These are phyloP conservation scores for Diplodia corticola DNA, from an alignment of 2,329 filamentous ascomycete species.

Conservation along the genomic window DNA sequence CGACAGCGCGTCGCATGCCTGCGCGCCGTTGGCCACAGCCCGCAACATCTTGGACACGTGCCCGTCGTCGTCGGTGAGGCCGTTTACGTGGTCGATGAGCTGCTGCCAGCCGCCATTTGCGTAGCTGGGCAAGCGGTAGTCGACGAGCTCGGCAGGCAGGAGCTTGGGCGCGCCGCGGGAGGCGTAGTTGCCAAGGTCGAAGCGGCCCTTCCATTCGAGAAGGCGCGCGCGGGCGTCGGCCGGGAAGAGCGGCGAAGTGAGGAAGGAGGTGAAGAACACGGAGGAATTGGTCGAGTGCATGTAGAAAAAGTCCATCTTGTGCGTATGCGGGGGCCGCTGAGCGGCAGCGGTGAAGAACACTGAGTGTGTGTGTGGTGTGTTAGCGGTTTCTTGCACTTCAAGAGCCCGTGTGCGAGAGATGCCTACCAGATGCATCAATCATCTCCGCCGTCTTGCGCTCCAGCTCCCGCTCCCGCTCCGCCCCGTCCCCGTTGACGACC, in stretches of 20 bases:
- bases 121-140: not conserved
- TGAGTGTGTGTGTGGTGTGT: constrained; percentile 21
- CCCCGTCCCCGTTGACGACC: constrained; percentile 43
- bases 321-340: constrained; percentile 61
- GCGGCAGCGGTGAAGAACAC: constrained; percentile 63
- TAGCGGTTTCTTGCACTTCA: not conserved
- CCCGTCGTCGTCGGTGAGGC: constrained; percentile 66
- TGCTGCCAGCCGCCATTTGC: constrained; percentile 44
- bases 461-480: constrained; percentile 56
- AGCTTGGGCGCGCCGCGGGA: constrained; percentile 66
- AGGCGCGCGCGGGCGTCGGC: constrained; percentile 64
- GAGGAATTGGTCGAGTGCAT: constrained; percentile 77
- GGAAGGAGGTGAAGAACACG: constrained; percentile 70
- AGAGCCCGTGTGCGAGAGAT: not conserved
- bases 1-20: constrained; percentile 37
- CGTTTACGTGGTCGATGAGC: constrained; percentile 49
- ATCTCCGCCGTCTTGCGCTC: constrained; percentile 64
- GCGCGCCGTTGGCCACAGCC: constrained; percentile 65
- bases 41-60: constrained; percentile 76
- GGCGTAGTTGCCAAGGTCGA: constrained; percentile 73
- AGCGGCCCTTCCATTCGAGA: constrained; percentile 78
- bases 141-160: constrained; percentile 37
- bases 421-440: constrained; percentile 62
- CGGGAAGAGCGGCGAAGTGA: constrained; percentile 60
- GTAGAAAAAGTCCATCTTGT: constrained; percentile 80